Evolutionary conservation across 441 rosid species (phyloP).

Genomic region (Populus tomentosa): DNA sequence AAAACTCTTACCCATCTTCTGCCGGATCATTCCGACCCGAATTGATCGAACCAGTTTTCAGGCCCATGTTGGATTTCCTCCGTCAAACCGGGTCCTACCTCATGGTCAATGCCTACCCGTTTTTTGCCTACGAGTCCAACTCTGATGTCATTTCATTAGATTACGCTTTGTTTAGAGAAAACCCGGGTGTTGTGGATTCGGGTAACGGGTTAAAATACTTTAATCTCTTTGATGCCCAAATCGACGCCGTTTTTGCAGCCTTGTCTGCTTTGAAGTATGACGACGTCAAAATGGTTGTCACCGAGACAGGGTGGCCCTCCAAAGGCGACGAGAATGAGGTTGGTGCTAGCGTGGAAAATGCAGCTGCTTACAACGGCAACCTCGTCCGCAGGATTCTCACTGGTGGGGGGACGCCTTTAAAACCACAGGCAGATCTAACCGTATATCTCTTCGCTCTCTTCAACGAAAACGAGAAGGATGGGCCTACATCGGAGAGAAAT

Average conservation of each 20-base stretch:
- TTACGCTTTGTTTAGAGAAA: slow-evolving; percentile 76
- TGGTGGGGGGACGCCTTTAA: slow-evolving; percentile 77
- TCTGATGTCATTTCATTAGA: slow-evolving; percentile 77
- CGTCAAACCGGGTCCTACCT: slow-evolving; percentile 77
- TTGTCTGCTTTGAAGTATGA: slow-evolving; percentile 65
- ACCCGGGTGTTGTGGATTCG: slow-evolving; percentile 80
- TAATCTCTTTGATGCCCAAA: slow-evolving; percentile 80
- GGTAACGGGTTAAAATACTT: slow-evolving; percentile 70
- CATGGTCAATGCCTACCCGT: slow-evolving; percentile 86
- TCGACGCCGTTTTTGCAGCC: slow-evolving; percentile 91
- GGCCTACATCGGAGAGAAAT: slow-evolving; percentile 78
- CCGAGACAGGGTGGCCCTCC: slow-evolving; percentile 92
- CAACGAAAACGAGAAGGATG: slow-evolving; percentile 68
- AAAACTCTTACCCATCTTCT: slow-evolving; percentile 76
- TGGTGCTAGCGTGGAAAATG: slow-evolving; percentile 60
- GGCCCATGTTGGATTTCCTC: slow-evolving; percentile 72
- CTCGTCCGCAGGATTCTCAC: slow-evolving; percentile 64
- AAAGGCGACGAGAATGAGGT: slow-evolving; percentile 69
- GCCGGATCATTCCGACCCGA: slow-evolving; percentile 79
- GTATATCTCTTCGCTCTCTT: slow-evolving; percentile 78
- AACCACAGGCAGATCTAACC: slow-evolving; percentile 76
- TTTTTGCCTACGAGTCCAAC: slow-evolving; percentile 84
- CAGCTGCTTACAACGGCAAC: slow-evolving; percentile 85
- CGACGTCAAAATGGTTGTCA: slow-evolving; percentile 55
- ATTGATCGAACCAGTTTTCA: slow-evolving; percentile 54